Percentiles rank a stretch among this genome's conserved stretches.
Conservation (phyloP, 768 basidiomycete genomes). For the Suillus spraguei region DNA sequence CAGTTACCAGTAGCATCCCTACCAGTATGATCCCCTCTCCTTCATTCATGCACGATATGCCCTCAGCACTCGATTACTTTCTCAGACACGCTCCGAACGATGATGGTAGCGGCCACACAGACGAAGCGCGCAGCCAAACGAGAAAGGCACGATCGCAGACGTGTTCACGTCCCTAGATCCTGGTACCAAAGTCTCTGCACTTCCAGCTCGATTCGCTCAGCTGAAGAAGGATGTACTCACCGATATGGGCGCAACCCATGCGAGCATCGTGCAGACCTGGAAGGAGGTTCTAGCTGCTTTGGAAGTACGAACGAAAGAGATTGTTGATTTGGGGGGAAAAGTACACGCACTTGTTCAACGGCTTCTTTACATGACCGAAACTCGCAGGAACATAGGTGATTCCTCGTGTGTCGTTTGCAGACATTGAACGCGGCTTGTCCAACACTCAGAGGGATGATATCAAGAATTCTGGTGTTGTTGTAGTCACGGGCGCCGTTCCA, state of each 20-base stretch:
- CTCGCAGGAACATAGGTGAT: constrained; percentile 41
- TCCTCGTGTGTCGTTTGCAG: constrained; percentile 49
- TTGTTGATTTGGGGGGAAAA: constrained; percentile 47
- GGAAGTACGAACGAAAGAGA: constrained; percentile 46
- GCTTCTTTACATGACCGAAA: not conserved
- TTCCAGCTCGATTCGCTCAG: constrained; percentile 59
- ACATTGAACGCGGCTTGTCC: constrained; percentile 50
- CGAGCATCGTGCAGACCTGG: constrained; percentile 51
- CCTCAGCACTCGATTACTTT: not conserved
- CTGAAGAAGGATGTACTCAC: constrained; percentile 59
- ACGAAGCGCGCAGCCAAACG: constrained; percentile 18
- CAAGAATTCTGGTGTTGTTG: constrained; percentile 53
- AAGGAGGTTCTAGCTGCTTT: constrained; percentile 53
- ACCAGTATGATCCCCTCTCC: not conserved
- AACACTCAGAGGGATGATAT: constrained; percentile 45
- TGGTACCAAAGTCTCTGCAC: constrained; percentile 36
- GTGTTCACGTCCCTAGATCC: constrained; percentile 47
- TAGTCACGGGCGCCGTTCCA: constrained; percentile 60
- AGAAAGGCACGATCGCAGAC: constrained; percentile 45
- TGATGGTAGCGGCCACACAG: not conserved
- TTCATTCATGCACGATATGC: not conserved
- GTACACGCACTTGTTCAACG: constrained; percentile 34
- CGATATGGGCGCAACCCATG: constrained; percentile 30
- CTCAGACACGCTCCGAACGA: not conserved
- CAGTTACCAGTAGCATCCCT: not conserved